Conservation (phyloP, 148 eudicot species). For the Heliosperma pusillum region DNA sequence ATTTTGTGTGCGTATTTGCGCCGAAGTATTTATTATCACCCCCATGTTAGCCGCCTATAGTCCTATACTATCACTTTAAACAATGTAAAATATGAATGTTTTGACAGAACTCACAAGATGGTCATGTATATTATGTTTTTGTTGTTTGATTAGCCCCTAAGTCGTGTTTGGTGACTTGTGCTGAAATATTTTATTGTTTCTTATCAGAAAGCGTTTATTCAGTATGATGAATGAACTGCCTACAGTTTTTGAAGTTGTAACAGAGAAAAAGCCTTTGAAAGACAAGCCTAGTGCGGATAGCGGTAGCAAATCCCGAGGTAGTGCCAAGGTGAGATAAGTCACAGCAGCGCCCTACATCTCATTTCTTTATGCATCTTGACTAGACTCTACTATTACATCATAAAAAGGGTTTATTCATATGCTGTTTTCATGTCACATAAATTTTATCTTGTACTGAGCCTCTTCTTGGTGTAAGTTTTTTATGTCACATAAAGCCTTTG, state of each 20-base stretch:
- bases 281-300: conserved; percentile 72
- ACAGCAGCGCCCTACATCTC: neutral
- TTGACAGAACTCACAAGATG: neutral
- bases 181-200: conserved; percentile 19
- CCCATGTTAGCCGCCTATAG: neutral
- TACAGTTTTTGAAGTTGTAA: conserved; percentile 71
- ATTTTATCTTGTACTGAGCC: neutral
- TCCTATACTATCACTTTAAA: neutral
- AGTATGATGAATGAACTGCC: conserved; percentile 78
- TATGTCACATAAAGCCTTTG: too few species aligned
- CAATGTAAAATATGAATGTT: neutral
- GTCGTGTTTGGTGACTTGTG: neutral
- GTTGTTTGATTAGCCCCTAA: neutral
- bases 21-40: neutral
- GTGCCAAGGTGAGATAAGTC: conserved; percentile 51
- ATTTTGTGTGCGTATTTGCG: neutral
- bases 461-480: too few species aligned
- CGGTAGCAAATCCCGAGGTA: conserved; percentile 73
- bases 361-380: neutral
- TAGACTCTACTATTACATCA: neutral
- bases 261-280: conserved; percentile 56
- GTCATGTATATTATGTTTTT: neutral
- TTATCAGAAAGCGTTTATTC: conserved; percentile 72
- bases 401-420: neutral
- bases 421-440: conserved; percentile 1